Evolutionary conservation across 352 stramenopile genomes (phyloP).

Genomic region (Phytophthora rubi): DNA sequence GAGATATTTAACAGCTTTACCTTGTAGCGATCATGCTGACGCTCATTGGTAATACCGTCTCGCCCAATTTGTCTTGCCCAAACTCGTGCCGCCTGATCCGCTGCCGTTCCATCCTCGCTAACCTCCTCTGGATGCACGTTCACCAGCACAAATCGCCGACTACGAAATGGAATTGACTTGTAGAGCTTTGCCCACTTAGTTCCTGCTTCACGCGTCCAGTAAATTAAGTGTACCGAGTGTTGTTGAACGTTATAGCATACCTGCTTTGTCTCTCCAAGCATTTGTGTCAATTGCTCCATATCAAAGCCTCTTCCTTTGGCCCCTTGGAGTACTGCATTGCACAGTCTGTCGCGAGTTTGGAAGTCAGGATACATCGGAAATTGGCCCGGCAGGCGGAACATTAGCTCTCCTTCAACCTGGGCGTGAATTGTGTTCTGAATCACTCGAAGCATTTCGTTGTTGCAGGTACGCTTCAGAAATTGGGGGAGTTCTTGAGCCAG

Average conservation of each 20-base stretch:
- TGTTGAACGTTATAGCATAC: conserved; percentile 4
- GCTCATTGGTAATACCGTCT: conserved; percentile 5
- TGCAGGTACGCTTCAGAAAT: background rate
- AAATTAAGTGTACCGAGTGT: conserved; percentile 12
- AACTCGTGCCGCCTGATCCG: background rate
- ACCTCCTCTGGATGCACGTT: background rate
- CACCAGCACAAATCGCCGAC: background rate
- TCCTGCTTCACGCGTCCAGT: conserved; percentile 8
- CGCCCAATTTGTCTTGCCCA: background rate
- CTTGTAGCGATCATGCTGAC: background rate
- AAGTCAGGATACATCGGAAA: conserved; percentile 12
- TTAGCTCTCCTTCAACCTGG: conserved; percentile 7
- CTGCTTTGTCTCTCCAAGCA: conserved; percentile 14
- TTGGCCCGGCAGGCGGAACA: background rate
- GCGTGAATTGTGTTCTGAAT: conserved; percentile 14
- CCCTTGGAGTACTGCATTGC: conserved; percentile 1
- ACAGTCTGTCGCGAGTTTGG: conserved; percentile 3
- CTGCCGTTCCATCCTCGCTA: background rate
- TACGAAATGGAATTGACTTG: conserved; percentile 4
- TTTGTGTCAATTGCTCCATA: conserved; percentile 4
- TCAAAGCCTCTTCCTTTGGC: background rate
- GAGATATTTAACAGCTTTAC: conserved; percentile 11
- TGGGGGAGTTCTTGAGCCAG: conserved; percentile 2
- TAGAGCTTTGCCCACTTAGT: background rate
- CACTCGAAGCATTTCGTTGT: background rate